These are phyloP conservation scores for Ploettnerulaceae sp. DNA, from an alignment of 2,329 filamentous ascomycete genomes.

Conservation along the genomic window DNA sequence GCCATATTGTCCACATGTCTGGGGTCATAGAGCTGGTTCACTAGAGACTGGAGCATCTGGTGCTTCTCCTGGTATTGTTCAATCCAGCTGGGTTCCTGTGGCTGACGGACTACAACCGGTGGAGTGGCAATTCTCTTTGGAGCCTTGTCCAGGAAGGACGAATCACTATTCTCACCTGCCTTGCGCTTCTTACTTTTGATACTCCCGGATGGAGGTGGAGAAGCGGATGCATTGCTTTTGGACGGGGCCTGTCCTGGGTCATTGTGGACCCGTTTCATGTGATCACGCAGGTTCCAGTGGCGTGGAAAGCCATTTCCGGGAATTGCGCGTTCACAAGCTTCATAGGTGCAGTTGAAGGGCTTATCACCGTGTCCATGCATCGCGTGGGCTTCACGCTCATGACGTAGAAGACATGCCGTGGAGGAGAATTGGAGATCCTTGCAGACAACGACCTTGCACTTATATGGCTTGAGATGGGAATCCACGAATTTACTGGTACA, in stretches of 20 bases:
- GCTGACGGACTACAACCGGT: conserved; percentile 22
- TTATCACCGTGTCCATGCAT: conserved; percentile 94
- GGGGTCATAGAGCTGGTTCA: conserved; percentile 31
- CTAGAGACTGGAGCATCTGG: conserved; percentile 23
- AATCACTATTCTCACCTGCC: conserved; percentile 25
- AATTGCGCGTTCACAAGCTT: conserved; percentile 78
- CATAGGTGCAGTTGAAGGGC: conserved; percentile 83
- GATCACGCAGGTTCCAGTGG: conserved; percentile 92
- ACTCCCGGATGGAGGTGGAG: conserved; percentile 25
- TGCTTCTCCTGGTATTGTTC: conserved; percentile 30
- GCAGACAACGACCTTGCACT: conserved; percentile 82
- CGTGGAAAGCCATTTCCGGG: conserved; percentile 86
- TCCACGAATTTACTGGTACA: conserved; percentile 83
- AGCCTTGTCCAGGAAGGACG: conserved; percentile 24
- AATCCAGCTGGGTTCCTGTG: conserved; percentile 27
- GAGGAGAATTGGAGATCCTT: conserved; percentile 88
- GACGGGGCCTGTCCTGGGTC: conserved; percentile 27
- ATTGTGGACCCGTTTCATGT: conserved; percentile 93
- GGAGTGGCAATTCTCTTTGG: conserved; percentile 27
- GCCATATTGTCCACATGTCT: conserved; percentile 24
- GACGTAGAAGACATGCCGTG: conserved; percentile 87
- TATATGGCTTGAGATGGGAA: conserved; percentile 93
- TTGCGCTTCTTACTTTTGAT: conserved; percentile 32
- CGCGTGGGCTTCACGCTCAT: conserved; percentile 92
- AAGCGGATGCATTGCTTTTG: conserved; percentile 27